A percentile compares a stretch with the other conserved stretches of the same genome.
Conservation (phyloP, 345 rosid species). For the Viola odorata region DNA sequence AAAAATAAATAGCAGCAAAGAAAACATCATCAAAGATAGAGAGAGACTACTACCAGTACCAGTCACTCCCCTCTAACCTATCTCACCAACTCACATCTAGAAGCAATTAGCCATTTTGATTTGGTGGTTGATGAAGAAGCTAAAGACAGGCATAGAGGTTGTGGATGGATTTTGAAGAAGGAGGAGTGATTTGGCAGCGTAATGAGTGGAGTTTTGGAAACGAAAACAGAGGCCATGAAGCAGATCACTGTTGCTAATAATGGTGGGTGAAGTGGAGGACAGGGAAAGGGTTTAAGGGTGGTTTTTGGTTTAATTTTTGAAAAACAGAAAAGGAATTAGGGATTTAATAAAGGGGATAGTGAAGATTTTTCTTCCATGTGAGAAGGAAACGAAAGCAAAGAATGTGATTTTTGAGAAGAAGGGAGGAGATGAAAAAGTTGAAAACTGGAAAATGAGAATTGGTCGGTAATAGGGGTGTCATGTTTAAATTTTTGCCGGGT, state of each 20-base stretch:
- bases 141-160: not conserved
- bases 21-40: too few relatives aligned
- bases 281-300: not conserved
- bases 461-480: conserved; percentile 1
- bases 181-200: not conserved
- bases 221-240: conserved; percentile 3
- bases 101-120: not conserved
- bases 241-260: not conserved
- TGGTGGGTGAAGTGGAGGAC: not conserved
- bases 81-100: too few relatives aligned
- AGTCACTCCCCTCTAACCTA: too few relatives aligned
- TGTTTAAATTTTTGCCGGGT: too few relatives aligned
- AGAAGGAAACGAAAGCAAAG: not conserved
- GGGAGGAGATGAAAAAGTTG: not conserved
- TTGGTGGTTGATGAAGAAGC: not conserved
- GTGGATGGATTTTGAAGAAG: not conserved
- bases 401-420: not conserved
- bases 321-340: not conserved
- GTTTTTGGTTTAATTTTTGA: not conserved
- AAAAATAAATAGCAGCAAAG: too few relatives aligned
- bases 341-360: not conserved
- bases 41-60: too few relatives aligned
- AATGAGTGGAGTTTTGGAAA: not conserved
- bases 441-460: not conserved
- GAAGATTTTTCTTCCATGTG: not conserved